Percentiles rank a stretch among this genome's conserved stretches.
phyloP scores from a whole-genome alignment of 179 eudicot genomes.

The Nepenthes alata region DNA sequence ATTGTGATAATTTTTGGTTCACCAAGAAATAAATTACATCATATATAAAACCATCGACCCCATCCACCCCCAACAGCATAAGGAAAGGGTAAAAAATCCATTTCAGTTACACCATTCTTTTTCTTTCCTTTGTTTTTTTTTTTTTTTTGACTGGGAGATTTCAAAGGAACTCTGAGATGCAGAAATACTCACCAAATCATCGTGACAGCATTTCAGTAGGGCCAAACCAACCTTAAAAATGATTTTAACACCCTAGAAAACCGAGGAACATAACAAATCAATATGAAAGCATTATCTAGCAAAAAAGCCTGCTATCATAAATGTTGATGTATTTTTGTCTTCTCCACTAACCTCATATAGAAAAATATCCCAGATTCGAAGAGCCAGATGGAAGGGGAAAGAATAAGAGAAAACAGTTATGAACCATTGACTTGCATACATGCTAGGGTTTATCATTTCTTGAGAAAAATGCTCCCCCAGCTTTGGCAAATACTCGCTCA shows the following conservation, averaged over 20 bases:
- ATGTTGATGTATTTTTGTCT: not conserved
- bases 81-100: not conserved
- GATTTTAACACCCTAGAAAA: slow-evolving; percentile 39
- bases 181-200: slow-evolving; percentile 61
- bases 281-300: not conserved
- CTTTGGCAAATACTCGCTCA: slow-evolving; percentile 65
- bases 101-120: not conserved
- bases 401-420: slow-evolving; percentile 89
- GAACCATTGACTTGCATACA: slow-evolving; percentile 99
- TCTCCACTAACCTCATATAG: slow-evolving; percentile 53
- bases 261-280: slow-evolving; percentile 1
- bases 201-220: slow-evolving; percentile 73
- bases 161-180: not conserved
- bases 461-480: slow-evolving; percentile 90
- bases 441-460: slow-evolving; percentile 89
- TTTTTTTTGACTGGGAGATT: too few relatives aligned
- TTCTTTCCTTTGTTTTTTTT: too few relatives aligned
- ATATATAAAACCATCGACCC: too few relatives aligned
- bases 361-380: slow-evolving; percentile 96
- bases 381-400: slow-evolving; percentile 88
- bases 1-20: too few relatives aligned
- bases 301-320: not conserved
- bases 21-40: too few relatives aligned
- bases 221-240: slow-evolving; percentile 91
- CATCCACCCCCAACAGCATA: too few relatives aligned